A percentile compares a stretch with the other conserved stretches of the same genome.
phyloP scores from a whole-genome alignment of 2,329 filamentous ascomycete genomes.

The Diaporthe eres region DNA sequence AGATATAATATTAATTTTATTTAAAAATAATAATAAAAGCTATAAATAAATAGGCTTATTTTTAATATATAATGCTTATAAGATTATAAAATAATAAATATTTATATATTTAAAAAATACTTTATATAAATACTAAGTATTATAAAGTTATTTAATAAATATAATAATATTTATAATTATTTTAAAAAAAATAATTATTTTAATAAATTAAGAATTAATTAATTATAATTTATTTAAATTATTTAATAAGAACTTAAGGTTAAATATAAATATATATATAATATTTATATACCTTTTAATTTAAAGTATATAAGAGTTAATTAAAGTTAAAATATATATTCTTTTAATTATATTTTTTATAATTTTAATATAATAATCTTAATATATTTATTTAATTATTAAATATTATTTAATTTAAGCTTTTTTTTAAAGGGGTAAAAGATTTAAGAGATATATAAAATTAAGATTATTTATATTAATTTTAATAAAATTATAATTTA shows the following conservation, averaged over 20 bases:
- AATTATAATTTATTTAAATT: background rate
- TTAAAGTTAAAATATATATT: background rate
- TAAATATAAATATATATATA: background rate
- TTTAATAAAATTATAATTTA: background rate
- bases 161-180: background rate
- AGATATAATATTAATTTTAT: too few species aligned
- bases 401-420: background rate
- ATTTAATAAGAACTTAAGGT: background rate
- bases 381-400: background rate
- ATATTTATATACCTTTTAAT: background rate
- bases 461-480: background rate
- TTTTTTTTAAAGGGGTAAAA: accelerated
- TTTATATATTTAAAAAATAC: background rate
- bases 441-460: background rate
- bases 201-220: background rate
- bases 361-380: background rate
- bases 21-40: too few species aligned
- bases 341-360: background rate
- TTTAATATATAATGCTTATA: too few species aligned
- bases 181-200: background rate
- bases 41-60: too few species aligned
- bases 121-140: background rate
- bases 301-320: background rate
- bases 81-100: background rate
- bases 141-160: background rate